These are phyloP conservation scores for Penicillium crystallinum DNA, from an alignment of 495 filamentous ascomycete genomes.

Conservation along the genomic window DNA sequence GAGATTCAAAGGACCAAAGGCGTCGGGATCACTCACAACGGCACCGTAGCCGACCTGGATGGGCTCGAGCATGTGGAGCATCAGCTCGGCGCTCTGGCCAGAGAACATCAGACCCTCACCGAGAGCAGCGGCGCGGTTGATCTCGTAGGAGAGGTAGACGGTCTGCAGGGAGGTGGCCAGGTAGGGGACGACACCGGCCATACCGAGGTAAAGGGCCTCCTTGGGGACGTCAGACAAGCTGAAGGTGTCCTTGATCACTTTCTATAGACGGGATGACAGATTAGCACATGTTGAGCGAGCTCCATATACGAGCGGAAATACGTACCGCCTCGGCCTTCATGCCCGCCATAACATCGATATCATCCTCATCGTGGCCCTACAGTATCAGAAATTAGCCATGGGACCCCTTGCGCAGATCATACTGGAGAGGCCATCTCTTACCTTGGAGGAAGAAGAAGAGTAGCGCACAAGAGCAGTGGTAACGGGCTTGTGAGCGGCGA, in stretches of 20 bases:
- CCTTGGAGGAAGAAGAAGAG: constrained; percentile 36
- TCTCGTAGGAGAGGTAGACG: constrained; percentile 77
- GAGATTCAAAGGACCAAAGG: background rate
- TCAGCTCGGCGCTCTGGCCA: constrained; percentile 63
- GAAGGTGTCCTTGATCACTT: constrained; percentile 85
- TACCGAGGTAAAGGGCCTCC: constrained; percentile 74
- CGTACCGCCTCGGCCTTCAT: constrained; percentile 72
- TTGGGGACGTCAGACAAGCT: constrained; percentile 68
- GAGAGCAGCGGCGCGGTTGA: constrained; percentile 58
- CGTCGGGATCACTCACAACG: constrained; percentile 53
- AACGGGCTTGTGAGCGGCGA: constrained; percentile 46
- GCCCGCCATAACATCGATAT: constrained; percentile 61
- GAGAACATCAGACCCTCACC: constrained; percentile 61
- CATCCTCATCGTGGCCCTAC: constrained; percentile 27
- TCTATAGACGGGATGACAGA: constrained; percentile 38
- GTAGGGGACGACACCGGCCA: constrained; percentile 89
- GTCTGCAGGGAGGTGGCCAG: constrained; percentile 81
- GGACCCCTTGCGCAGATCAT: background rate
- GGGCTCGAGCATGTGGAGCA: constrained; percentile 80
- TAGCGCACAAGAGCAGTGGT: constrained; percentile 50
- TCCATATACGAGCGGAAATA: constrained; percentile 7
- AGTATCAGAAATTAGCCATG: constrained; percentile 30
- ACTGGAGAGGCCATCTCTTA: constrained; percentile 9
- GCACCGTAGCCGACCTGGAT: constrained; percentile 92
- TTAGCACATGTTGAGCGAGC: constrained; percentile 4